Percentiles rank a stretch among this genome's conserved stretches.
These are phyloP conservation scores for Lasiodiplodia hormozganensis DNA, from an alignment of 2,329 filamentous ascomycete species.

Conservation along the genomic window DNA sequence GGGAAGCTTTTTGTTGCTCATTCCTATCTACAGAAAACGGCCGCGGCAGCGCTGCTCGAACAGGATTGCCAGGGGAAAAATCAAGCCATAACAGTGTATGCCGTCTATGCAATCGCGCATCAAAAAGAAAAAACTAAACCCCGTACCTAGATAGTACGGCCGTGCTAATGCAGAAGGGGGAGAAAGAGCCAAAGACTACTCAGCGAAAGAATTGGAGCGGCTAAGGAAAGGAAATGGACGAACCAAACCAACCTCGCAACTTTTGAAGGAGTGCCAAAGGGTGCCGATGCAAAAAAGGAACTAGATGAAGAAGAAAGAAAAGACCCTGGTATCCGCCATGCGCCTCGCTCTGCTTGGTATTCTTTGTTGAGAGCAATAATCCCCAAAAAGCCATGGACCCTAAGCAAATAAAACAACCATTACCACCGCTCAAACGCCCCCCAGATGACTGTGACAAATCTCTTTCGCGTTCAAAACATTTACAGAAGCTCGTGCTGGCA, in stretches of 20 bases:
- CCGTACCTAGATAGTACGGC: constrained; percentile 15
- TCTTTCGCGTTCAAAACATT: constrained; percentile 28
- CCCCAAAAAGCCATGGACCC: constrained; percentile 8
- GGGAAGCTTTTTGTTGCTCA: neutral
- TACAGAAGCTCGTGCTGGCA: constrained; percentile 27
- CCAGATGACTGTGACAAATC: constrained; percentile 27
- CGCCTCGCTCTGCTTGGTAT: constrained; percentile 24
- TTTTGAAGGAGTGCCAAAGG: constrained; percentile 22
- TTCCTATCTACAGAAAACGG: constrained; percentile 20
- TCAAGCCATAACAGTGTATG: neutral
- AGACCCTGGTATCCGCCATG: constrained; percentile 24
- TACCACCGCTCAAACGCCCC: constrained; percentile 24
- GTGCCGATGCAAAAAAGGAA: constrained; percentile 8
- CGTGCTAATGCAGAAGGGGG: constrained; percentile 13
- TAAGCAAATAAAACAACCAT: constrained; percentile 10
- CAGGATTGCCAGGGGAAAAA: neutral
- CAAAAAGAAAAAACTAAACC: constrained; percentile 18
- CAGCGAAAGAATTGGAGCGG: constrained; percentile 4
- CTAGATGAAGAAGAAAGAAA: neutral
- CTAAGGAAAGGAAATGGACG: constrained; percentile 1
- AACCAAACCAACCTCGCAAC: constrained; percentile 7
- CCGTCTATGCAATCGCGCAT: constrained; percentile 14
- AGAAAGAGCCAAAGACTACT: constrained; percentile 2
- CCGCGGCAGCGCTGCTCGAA: neutral
- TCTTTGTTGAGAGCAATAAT: constrained; percentile 26